These are phyloP conservation scores for Camellia lanceoleosa DNA, from an alignment of 148 eudicot species.

Conservation along the genomic window DNA sequence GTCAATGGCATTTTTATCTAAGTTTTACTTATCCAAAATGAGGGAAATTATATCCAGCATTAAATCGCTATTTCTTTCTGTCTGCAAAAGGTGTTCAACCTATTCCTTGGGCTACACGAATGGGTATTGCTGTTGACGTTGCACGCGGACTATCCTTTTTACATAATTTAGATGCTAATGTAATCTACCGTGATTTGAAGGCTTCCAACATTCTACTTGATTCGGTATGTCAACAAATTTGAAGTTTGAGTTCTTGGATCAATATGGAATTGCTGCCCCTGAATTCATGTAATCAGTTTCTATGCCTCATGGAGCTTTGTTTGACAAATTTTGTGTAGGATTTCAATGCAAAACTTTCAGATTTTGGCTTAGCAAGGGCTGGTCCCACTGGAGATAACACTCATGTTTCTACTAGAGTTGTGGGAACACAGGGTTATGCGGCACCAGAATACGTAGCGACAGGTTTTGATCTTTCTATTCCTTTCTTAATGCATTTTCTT, in stretches of 20 bases:
- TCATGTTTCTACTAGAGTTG: constrained; percentile 61
- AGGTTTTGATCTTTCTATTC: constrained; percentile 25
- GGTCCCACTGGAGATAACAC: constrained; percentile 66
- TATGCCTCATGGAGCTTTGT: not conserved
- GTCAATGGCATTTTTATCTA: not conserved
- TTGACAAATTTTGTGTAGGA: constrained; percentile 28
- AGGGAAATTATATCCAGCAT: no score
- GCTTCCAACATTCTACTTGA: constrained; percentile 77
- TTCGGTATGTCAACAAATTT: constrained; percentile 30
- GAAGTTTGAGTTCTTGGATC: not conserved
- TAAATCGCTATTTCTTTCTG: not conserved
- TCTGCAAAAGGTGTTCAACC: constrained; percentile 73
- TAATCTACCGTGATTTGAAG: constrained; percentile 78
- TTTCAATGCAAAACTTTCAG: constrained; percentile 62
- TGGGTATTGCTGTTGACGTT: constrained; percentile 78
- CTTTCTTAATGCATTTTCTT: not conserved
- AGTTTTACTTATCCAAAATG: not conserved
- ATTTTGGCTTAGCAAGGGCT: constrained; percentile 67
- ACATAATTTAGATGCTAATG: constrained; percentile 71
- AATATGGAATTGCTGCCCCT: not conserved
- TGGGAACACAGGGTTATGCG: constrained; percentile 65
- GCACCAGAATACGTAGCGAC: constrained; percentile 69
- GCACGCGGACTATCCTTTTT: constrained; percentile 75
- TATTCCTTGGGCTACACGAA: constrained; percentile 72
- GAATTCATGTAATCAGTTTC: not conserved